Conservation (phyloP, 371 early-diverging fungal genomes). For the Chytridium lagenaria region DNA sequence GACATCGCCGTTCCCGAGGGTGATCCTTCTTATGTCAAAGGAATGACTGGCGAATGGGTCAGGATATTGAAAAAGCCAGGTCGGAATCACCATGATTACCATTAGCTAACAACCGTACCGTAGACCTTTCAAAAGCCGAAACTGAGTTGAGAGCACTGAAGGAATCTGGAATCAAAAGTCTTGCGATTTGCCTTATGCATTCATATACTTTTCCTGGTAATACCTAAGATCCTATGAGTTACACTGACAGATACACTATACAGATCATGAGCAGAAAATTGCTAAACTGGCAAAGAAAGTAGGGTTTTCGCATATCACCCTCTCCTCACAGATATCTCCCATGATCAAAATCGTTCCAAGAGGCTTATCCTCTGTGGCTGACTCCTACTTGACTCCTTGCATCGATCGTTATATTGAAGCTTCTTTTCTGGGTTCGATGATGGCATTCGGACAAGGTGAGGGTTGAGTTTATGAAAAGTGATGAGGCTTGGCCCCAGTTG, state of each 20-base stretch:
- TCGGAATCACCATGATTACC: conserved; percentile 31
- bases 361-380: conserved; percentile 87
- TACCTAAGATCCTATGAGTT: too few species aligned
- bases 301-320: conserved; percentile 83
- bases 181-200: conserved; percentile 93
- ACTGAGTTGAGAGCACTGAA: conserved; percentile 66
- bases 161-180: conserved; percentile 77
- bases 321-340: conserved; percentile 85
- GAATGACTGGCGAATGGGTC: conserved; percentile 88
- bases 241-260: too few species aligned
- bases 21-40: conserved; percentile 57
- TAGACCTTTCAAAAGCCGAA: conserved; percentile 62
- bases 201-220: conserved; percentile 83
- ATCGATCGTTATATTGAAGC: conserved; percentile 83
- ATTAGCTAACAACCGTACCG: neutral
- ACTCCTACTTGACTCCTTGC: conserved; percentile 93
- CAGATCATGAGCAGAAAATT: conserved; percentile 78
- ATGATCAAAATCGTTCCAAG: conserved; percentile 95
- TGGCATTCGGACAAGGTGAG: conserved; percentile 55
- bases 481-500: conserved; percentile 89
- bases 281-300: conserved; percentile 73
- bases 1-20: conserved; percentile 39
- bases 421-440: conserved; percentile 88
- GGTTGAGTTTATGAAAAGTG: conserved; percentile 95
- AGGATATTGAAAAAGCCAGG: conserved; percentile 72